Evolutionary conservation across 495 filamentous ascomycete species (phyloP), one percentile per base, ranked within the genome.

Genomic region (Trichoderma erinaceum): DNA sequence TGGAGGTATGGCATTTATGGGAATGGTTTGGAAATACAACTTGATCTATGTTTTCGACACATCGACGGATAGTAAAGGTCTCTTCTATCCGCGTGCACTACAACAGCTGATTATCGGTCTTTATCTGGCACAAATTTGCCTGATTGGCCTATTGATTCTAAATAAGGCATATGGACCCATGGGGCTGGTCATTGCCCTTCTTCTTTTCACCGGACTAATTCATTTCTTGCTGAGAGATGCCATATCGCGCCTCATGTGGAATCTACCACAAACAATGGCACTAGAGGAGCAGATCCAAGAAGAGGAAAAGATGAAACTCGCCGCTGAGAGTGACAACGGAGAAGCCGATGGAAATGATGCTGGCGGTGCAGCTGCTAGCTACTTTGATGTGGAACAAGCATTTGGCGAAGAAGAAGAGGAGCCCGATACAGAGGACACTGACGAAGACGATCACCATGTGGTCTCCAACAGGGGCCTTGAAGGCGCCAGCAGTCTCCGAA

Each of bases 21-120:
- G 93, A 75, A 82, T 91, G 67, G 89, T 92, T 52, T 96, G 92
- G 80, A 87, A 90, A 11, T 97, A 97, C 82, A 92, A 92, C 73
- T 73, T 97, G 66, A 82, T 97, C 58, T 97, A 90, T 76, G 89
- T 94, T 23, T 90, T 87, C 68, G 87, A 92, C 70, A 81, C 89
- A 27, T 75, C 84, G 68, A 87, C 93, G 72, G 93, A 97, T 75
- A 96, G 91, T 56, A 91, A 93, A 72, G 93, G 93, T 32, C 85
- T 88, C 63, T 83, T 87, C 44, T 97, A 96, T 76, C 86, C 89
- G 0, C 84, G 87, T 16, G 93, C 89, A 1, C 74, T 97, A 65
- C 90, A 93, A 72, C 93, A 97, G 41, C 85, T 93, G 64, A 87
- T 92, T 46, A 87, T 90, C 1, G 93, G 93, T 21, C 84, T 92